Conservation (phyloP, 2,329 filamentous ascomycete genomes). For the Diplodia intermedia region DNA sequence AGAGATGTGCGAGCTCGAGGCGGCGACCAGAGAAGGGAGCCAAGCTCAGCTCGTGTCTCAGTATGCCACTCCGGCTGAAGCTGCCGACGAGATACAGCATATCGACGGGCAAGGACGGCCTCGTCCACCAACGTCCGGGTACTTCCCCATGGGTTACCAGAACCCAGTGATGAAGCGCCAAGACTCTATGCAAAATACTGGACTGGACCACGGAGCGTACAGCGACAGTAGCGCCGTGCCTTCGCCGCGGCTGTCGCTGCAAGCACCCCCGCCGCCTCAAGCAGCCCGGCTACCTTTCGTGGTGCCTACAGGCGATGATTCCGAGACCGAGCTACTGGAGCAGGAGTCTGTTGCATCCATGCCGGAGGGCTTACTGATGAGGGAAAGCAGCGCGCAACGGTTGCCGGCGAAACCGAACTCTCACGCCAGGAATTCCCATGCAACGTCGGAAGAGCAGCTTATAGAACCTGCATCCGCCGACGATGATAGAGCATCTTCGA, state of each 20-base stretch:
- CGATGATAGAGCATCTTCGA: conserved; percentile 55
- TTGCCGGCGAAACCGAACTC: conserved; percentile 6
- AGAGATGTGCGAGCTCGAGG: conserved; percentile 62
- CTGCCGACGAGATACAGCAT: conserved; percentile 48
- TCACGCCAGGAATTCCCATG: conserved; percentile 3
- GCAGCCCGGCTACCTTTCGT: conserved; percentile 20
- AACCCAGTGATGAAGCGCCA: conserved; percentile 13
- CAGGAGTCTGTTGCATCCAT: conserved; percentile 24
- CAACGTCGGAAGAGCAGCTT: conserved; percentile 18
- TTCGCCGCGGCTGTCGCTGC: conserved; percentile 1
- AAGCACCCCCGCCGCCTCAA: conserved; percentile 1
- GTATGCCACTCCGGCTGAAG: neutral
- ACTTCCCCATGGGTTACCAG: conserved; percentile 2
- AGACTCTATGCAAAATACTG: conserved; percentile 9
- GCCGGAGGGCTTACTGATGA: conserved; percentile 10
- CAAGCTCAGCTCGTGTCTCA: conserved; percentile 50
- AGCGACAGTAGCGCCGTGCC: conserved; percentile 3
- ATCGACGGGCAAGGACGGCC: conserved; percentile 45
- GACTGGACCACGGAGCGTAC: conserved; percentile 6
- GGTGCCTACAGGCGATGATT: conserved; percentile 21
- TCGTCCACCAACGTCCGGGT: conserved; percentile 28
- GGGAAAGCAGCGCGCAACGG: conserved; percentile 18
- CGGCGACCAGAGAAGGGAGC: conserved; percentile 39
- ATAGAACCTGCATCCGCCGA: conserved; percentile 48
- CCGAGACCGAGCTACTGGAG: conserved; percentile 13